Evolutionary conservation across 768 basidiomycete species (phyloP), one percentile per base, ranked within the genome.

Genomic region (Leccinum ochraceum): DNA sequence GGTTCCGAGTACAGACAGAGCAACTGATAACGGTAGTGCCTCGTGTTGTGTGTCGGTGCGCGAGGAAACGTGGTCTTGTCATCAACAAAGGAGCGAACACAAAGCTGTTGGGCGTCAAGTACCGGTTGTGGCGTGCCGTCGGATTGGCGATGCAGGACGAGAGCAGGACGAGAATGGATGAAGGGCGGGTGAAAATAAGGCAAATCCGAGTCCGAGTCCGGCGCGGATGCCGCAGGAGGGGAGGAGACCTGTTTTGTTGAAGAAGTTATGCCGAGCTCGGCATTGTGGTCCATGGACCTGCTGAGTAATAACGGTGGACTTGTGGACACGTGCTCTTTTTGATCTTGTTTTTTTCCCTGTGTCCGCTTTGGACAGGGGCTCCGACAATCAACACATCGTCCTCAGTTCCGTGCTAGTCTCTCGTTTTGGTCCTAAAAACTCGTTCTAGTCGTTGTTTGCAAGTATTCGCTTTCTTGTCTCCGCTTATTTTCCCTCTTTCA

Each of bases 281-380:
- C 64, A 62, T 0, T 3, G 1, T 17, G 59, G 72, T 70, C 68
- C 72, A 64, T 58, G 70, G 71, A 74, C 72, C 49, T 52, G 67
- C 58, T 67, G 53, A 71, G 44, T 70, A 20, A 68, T 58, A 4
- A 44, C 50, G 7, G 58, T 65, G 66, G 71, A 70, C 72, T 8
- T 1, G 13, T 56, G 59, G 34, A 58, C 72, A 74, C 72, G 72
- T 73, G 72, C 54, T 59, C 62, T 56, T 69, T 71, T 73, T 46
- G 71, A 73, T 73, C 69, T 72, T 58, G 68, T 70, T 73, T 73
- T 73, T 73, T 74, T 70, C 73, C 71, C 67, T 72, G 73, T 70
- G 64, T 67, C 72, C 66, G 70, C 62, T 60, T 69, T 72, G 69
- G 72, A 74, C 72, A 73, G 72, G 72, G 72, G 72, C 72, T 73